phyloP scores from a whole-genome alignment of 225 moss, liverwort and hornwort genomes.

The Sphagnum tenellum region DNA sequence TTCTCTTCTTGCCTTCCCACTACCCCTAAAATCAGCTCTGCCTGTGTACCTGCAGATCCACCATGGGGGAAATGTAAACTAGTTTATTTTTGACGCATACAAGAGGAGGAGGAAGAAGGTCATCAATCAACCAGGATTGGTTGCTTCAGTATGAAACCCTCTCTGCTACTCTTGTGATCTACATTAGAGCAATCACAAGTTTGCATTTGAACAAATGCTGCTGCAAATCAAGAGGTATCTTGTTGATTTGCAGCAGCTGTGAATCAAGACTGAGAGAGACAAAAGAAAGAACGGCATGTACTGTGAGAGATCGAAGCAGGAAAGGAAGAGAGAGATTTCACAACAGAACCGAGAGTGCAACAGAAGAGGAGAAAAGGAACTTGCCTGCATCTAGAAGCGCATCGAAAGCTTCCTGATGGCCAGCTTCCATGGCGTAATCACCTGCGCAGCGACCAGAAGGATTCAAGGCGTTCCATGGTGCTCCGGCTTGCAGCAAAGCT shows the following conservation, averaged over 20 bases:
- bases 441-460: constrained; percentile 65
- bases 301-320: background rate
- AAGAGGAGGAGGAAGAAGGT: too few relatives aligned
- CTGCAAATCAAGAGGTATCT: too few relatives aligned
- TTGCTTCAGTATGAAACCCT: too few relatives aligned
- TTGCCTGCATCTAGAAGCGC: constrained; percentile 73
- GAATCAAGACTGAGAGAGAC: background rate
- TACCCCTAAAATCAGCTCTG: constrained; percentile 84
- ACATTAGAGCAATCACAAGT: too few relatives aligned
- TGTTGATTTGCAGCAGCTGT: too few relatives aligned
- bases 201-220: too few relatives aligned
- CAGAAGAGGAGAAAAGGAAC: background rate
- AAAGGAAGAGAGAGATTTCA: background rate
- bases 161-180: too few relatives aligned
- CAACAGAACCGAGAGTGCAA: too few relatives aligned
- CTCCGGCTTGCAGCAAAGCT: constrained; percentile 62
- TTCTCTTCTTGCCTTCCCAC: constrained; percentile 42
- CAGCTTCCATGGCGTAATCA: constrained; percentile 80
- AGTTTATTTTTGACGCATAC: too few relatives aligned
- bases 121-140: too few relatives aligned
- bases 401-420: constrained; percentile 76
- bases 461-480: constrained; percentile 88
- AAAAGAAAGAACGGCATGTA: background rate
- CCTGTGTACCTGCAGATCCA: constrained; percentile 49
- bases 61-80: too few relatives aligned